phyloP scores from a whole-genome alignment of 2,329 filamentous ascomycete species.

The Biscogniauxia sp. region DNA sequence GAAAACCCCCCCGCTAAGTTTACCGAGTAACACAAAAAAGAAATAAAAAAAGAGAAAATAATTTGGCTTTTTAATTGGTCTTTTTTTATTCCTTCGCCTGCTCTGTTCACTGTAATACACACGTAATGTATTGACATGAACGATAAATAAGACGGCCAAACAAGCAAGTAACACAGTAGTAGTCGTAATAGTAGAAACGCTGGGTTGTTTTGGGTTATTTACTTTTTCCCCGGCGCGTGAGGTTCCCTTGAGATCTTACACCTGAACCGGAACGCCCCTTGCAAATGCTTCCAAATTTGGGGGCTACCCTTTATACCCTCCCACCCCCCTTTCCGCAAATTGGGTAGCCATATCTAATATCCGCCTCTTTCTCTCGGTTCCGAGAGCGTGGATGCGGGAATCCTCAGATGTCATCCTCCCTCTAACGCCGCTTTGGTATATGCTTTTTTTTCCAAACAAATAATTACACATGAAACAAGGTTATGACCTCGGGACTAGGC shows the following conservation, averaged over 20 bases:
- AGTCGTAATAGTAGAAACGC: too few species aligned
- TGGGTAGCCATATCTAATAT: neutral
- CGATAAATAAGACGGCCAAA: too few species aligned
- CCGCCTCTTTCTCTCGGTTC: neutral
- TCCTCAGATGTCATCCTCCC: slow-evolving; percentile 2
- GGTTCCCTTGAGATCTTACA: neutral
- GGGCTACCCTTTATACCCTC: neutral
- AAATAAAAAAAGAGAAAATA: too few species aligned
- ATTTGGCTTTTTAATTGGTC: too few species aligned
- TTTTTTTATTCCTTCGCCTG: too few species aligned
- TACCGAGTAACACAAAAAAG: too few species aligned
- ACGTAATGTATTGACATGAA: too few species aligned
- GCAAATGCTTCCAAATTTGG: slow-evolving; percentile 19
- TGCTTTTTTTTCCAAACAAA: slow-evolving; percentile 1
- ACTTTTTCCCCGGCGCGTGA: too few species aligned
- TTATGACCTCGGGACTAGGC: neutral
- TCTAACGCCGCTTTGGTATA: slow-evolving; percentile 1
- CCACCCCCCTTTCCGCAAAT: neutral
- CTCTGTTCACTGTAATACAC: too few species aligned
- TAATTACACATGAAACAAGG: neutral
- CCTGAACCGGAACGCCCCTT: slow-evolving; percentile 16
- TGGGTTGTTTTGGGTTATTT: too few species aligned
- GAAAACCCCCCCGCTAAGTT: too few species aligned
- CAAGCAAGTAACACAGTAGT: too few species aligned
- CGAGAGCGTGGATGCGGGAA: neutral